These are phyloP conservation scores for Penicillium sp. DNA, from an alignment of 2,329 filamentous ascomycete genomes.

Conservation along the genomic window DNA sequence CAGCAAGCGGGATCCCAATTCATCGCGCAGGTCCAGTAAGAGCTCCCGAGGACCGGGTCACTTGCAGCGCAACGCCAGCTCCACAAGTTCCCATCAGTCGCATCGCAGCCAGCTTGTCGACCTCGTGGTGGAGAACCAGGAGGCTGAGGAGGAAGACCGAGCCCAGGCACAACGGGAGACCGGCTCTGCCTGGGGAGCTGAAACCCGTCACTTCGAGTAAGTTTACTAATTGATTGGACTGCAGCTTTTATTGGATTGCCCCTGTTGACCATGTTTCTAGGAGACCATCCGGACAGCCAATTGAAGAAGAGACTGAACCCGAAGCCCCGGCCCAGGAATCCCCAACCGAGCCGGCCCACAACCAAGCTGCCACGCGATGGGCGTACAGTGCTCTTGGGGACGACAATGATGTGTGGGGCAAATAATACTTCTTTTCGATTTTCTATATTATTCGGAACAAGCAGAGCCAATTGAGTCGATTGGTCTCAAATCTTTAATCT, in stretches of 20 bases:
- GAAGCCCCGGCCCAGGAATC: slow-evolving; percentile 8
- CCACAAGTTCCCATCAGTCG: slow-evolving; percentile 55
- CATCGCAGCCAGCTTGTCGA: slow-evolving; percentile 66
- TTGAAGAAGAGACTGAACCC: slow-evolving; percentile 24
- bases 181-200: slow-evolving; percentile 57
- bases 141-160: slow-evolving; percentile 63
- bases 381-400: slow-evolving; percentile 37
- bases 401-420: slow-evolving; percentile 37
- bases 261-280: slow-evolving; percentile 27
- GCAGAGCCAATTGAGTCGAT: background rate
- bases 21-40: slow-evolving; percentile 35
- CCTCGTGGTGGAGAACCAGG: slow-evolving; percentile 64
- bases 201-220: slow-evolving; percentile 32
- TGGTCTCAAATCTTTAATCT: background rate
- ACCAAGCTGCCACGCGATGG: slow-evolving; percentile 19
- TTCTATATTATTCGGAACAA: background rate
- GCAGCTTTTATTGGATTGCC: slow-evolving; percentile 15
- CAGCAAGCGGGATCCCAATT: slow-evolving; percentile 26
- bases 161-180: slow-evolving; percentile 64
- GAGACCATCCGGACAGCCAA: slow-evolving; percentile 32
- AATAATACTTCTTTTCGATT: slow-evolving; percentile 15
- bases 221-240: slow-evolving; percentile 1
- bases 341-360: slow-evolving; percentile 11
- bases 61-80: slow-evolving; percentile 32
- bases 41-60: slow-evolving; percentile 23